Conservation (phyloP, 257 asterid species). For the Scutellaria baicalensis region DNA sequence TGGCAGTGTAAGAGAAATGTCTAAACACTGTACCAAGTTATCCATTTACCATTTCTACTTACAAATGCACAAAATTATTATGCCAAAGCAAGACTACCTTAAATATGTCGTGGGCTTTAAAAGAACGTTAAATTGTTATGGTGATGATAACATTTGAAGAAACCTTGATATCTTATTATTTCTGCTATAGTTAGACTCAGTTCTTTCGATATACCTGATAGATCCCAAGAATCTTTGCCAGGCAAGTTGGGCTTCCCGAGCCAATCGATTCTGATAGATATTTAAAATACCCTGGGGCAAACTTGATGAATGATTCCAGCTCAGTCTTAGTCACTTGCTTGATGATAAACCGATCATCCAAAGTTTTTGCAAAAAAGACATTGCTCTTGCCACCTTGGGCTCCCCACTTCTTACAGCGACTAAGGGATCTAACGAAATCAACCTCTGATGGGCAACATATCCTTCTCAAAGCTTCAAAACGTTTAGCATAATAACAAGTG, state of each 20-base stretch:
- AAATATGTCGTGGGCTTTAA: too few relatives aligned
- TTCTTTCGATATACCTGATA: constrained; percentile 64
- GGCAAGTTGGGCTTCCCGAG: constrained; percentile 79
- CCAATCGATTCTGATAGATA: constrained; percentile 70
- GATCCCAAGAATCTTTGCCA: constrained; percentile 92
- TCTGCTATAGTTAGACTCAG: neutral
- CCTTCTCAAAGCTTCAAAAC: constrained; percentile 81
- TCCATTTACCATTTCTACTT: neutral
- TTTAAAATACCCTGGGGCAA: constrained; percentile 83
- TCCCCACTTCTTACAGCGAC: constrained; percentile 98
- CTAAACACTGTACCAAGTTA: neutral
- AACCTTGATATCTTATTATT: neutral
- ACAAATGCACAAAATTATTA: neutral
- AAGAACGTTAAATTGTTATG: too few relatives aligned
- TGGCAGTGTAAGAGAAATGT: neutral
- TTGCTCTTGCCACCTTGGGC: constrained; percentile 99
- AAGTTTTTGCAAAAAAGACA: constrained; percentile 87
- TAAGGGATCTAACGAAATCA: constrained; percentile 75
- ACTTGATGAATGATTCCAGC: constrained; percentile 92
- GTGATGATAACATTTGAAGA: too few relatives aligned
- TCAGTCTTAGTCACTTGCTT: constrained; percentile 97
- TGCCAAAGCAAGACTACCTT: neutral
- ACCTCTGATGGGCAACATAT: constrained; percentile 81
- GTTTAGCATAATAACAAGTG: constrained; percentile 79
- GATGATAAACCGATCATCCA: constrained; percentile 88